Evolutionary conservation across 306 rosid genomes (phyloP).

Genomic region (Potentilla sterilis): DNA sequence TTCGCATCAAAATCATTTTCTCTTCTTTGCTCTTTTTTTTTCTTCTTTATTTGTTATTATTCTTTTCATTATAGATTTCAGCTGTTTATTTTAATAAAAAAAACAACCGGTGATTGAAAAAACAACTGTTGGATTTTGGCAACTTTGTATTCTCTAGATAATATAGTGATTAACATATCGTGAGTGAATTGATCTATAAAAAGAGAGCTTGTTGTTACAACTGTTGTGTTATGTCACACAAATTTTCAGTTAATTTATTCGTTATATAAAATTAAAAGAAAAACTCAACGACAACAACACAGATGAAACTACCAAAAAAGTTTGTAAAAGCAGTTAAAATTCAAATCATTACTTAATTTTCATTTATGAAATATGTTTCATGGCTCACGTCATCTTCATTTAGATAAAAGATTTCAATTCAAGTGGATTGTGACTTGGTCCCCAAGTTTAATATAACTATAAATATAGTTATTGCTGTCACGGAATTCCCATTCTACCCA

Average conservation of each 20-base stretch:
- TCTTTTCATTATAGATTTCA: not conserved
- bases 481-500: constrained; percentile 27
- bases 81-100: too few relatives aligned
- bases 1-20: not conserved
- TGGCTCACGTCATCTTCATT: constrained; percentile 22
- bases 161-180: not conserved
- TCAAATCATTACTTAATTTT: not conserved
- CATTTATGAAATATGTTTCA: not conserved
- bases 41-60: not conserved
- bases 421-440: constrained; percentile 22
- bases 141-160: not conserved
- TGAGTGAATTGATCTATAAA: accelerated
- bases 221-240: too few relatives aligned
- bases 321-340: not conserved
- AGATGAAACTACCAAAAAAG: too few relatives aligned
- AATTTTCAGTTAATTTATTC: too few relatives aligned
- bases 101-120: too few relatives aligned
- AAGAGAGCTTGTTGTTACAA: too few relatives aligned
- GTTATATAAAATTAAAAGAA: too few relatives aligned
- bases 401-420: not conserved
- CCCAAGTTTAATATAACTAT: not conserved
- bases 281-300: too few relatives aligned
- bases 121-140: not conserved
- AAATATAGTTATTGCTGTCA: not conserved
- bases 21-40: too few relatives aligned